phyloP scores from a whole-genome alignment of 2,329 filamentous ascomycete species.

The Chalaropsis ovoidea region DNA sequence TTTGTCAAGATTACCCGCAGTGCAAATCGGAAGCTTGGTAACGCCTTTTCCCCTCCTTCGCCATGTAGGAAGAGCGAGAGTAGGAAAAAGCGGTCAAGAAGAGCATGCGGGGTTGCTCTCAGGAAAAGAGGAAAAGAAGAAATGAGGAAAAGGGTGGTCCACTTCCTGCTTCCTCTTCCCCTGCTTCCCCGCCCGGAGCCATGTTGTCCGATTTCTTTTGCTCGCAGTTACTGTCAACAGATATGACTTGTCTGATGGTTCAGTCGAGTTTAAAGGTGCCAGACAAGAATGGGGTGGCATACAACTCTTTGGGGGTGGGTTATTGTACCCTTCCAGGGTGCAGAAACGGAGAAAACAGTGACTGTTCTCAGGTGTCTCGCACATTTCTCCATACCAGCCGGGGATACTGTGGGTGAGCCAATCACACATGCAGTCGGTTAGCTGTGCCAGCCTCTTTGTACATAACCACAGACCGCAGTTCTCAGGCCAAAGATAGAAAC shows the following conservation, averaged over 20 bases:
- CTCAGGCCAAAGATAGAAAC: slow-evolving; percentile 9
- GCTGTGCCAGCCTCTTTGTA: slow-evolving; percentile 4
- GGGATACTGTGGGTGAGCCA: background rate
- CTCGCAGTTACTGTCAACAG: too few relatives aligned
- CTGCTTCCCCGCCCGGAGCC: background rate
- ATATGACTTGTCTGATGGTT: background rate
- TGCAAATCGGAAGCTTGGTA: background rate
- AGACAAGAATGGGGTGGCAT: background rate
- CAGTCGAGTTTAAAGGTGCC: background rate
- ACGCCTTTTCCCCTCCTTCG: background rate
- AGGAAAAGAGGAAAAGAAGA: too few relatives aligned
- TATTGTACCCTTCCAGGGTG: background rate
- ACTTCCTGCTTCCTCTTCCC: background rate
- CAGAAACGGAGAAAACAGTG: background rate
- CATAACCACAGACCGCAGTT: background rate
- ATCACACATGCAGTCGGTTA: background rate
- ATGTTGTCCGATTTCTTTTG: background rate
- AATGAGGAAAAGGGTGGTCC: background rate
- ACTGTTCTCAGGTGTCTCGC: slow-evolving; percentile 10
- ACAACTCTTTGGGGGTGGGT: background rate
- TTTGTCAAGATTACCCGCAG: slow-evolving; percentile 8
- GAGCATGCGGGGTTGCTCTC: slow-evolving; percentile 3
- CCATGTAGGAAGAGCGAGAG: background rate
- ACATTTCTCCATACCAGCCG: background rate
- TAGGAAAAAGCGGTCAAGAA: slow-evolving; percentile 10